Percentiles rank a stretch among this genome's conserved stretches.
phyloP scores from a whole-genome alignment of 2,329 filamentous ascomycete genomes.

The Teratosphaeria epicoccoides region DNA sequence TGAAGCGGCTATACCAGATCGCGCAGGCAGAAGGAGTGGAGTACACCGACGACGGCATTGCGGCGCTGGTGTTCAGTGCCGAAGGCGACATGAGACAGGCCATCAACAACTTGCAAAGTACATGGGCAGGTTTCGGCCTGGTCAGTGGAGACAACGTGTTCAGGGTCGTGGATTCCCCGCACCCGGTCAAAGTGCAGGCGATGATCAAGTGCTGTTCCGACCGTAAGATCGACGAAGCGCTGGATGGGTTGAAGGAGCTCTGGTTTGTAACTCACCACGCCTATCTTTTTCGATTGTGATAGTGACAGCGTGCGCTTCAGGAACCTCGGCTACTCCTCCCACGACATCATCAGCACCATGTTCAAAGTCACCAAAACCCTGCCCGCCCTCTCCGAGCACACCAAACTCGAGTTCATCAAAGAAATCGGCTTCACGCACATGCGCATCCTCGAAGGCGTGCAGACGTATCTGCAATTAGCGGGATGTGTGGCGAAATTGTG shows the following conservation, averaged over 20 bases:
- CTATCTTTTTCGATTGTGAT: too few relatives aligned
- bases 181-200: slow-evolving; percentile 95
- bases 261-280: too few relatives aligned
- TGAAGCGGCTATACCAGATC: slow-evolving; percentile 82
- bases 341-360: slow-evolving; percentile 99
- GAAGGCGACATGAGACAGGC: slow-evolving; percentile 98
- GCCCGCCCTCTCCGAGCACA: slow-evolving; percentile 80
- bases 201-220: slow-evolving; percentile 98
- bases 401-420: slow-evolving; percentile 85
- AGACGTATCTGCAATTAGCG: slow-evolving; percentile 86
- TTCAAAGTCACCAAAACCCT: slow-evolving; percentile 97
- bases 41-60: slow-evolving; percentile 85
- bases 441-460: slow-evolving; percentile 96
- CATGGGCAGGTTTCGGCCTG: slow-evolving; percentile 85
- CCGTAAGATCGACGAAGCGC: slow-evolving; percentile 74
- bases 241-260: slow-evolving; percentile 78
- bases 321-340: slow-evolving; percentile 89
- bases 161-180: slow-evolving; percentile 90
- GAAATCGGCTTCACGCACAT: slow-evolving; percentile 99
- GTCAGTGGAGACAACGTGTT: slow-evolving; percentile 98
- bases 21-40: slow-evolving; percentile 85
- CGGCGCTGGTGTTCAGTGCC: slow-evolving; percentile 91
- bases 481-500: slow-evolving; percentile 84
- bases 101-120: slow-evolving; percentile 96
- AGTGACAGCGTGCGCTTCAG: slow-evolving; percentile 29